Percentiles rank a stretch among this genome's conserved stretches.
Conservation (phyloP, 176 grass and related monocot genomes). For the Eleusine indica region DNA sequence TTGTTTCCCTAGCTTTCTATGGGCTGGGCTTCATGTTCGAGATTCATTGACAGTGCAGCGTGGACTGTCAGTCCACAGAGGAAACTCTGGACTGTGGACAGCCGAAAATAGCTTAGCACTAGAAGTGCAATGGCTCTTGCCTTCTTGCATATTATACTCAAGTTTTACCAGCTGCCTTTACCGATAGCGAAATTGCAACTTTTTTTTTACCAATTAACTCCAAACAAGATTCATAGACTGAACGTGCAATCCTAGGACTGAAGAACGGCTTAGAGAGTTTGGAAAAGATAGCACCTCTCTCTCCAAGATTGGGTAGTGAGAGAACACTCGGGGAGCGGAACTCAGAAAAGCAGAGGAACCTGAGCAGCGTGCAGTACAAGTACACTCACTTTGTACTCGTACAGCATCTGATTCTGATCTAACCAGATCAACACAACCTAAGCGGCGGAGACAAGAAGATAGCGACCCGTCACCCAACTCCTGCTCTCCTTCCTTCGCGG, state of each 20-base stretch:
- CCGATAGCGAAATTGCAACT: not conserved
- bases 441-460: not conserved
- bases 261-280: not conserved
- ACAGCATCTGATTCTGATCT: not conserved
- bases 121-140: too few species aligned
- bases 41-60: not conserved
- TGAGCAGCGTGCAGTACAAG: not conserved
- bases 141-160: too few species aligned
- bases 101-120: too few species aligned
- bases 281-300: not conserved
- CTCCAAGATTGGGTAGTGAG: not conserved
- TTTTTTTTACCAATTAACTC: not conserved
- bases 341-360: not conserved
- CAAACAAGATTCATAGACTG: not conserved
- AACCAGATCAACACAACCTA: not conserved
- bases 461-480: not conserved
- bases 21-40: not conserved
- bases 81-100: too few species aligned
- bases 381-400: not conserved
- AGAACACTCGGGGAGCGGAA: not conserved
- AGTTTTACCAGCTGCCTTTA: not conserved
- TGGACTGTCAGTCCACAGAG: too few species aligned
- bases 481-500: not conserved
- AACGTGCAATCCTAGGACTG: not conserved
- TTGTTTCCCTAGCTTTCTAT: not conserved